A percentile compares a stretch with the other conserved stretches of the same genome.
These are phyloP conservation scores for Suhomyces yuchorum DNA, from an alignment of 1,139 yeast genomes.

Conservation along the genomic window DNA sequence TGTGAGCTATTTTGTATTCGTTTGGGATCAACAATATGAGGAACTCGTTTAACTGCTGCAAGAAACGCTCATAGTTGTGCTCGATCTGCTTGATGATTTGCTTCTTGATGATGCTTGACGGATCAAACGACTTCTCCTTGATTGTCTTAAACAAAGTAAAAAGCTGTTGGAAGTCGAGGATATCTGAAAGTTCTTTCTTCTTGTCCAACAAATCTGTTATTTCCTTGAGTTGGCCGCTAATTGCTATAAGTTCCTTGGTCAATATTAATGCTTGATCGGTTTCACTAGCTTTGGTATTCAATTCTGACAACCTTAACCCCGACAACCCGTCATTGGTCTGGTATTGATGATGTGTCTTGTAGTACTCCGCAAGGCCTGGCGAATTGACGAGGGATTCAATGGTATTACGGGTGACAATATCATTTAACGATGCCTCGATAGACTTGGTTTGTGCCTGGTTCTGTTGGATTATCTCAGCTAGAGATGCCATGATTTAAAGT, in stretches of 20 bases:
- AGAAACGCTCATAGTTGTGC: constrained; percentile 12
- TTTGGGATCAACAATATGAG: constrained; percentile 26
- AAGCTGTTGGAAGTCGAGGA: constrained; percentile 21
- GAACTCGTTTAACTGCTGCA: constrained; percentile 25
- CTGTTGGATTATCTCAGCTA: neutral
- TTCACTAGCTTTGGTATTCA: constrained; percentile 14
- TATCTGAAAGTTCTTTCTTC: constrained; percentile 15
- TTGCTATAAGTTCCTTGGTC: constrained; percentile 8
- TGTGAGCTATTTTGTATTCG: constrained; percentile 23
- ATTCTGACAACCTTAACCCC: constrained; percentile 11
- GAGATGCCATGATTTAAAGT: neutral
- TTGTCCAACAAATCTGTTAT: constrained; percentile 15
- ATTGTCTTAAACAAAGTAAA: constrained; percentile 13
- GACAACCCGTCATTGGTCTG: constrained; percentile 8
- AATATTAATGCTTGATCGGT: constrained; percentile 12
- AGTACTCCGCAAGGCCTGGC: constrained; percentile 5
- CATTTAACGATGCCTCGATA: constrained; percentile 1
- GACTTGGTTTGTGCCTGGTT: constrained; percentile 4
- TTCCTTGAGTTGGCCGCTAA: constrained; percentile 11
- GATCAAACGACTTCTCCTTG: constrained; percentile 1
- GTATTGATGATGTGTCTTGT: constrained; percentile 3
- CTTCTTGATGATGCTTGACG: constrained; percentile 12
- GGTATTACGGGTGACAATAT: neutral
- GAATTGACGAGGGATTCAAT: constrained; percentile 10
- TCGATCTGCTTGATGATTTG: constrained; percentile 12